phyloP scores from a whole-genome alignment of 192 early-diverging fungal genomes.

The Pilobolus umbonatus region DNA sequence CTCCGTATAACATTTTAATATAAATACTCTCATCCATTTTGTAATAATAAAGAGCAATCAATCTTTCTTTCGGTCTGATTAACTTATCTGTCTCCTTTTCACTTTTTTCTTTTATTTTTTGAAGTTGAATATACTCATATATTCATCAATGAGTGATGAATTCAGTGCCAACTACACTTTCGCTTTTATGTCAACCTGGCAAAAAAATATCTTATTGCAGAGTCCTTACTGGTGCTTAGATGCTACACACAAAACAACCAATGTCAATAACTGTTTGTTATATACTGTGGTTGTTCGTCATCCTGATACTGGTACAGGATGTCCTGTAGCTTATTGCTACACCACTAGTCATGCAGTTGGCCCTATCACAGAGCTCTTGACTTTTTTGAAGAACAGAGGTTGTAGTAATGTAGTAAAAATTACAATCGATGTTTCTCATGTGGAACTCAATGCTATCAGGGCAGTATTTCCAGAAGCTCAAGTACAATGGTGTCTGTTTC shows the following conservation, averaged over 20 bases:
- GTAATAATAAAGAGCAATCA: no score
- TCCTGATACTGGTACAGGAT: neutral
- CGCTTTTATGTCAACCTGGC: neutral
- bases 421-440: neutral
- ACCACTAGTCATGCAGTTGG: neutral
- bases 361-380: neutral
- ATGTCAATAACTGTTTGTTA: neutral
- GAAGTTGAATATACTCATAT: no score
- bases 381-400: neutral
- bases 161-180: neutral
- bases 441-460: neutral
- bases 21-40: no score
- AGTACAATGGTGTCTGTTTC: slow-evolving; percentile 6
- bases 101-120: no score
- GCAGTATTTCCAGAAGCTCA: neutral
- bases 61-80: no score
- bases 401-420: slow-evolving; percentile 1
- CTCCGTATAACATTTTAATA: no score
- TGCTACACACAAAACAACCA: neutral
- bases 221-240: neutral
- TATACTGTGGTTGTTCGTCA: slow-evolving; percentile 2
- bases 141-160: no score
- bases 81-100: no score
- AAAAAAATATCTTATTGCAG: neutral
- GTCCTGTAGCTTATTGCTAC: neutral